Conservation (phyloP, 352 stramenopile species). For the Phytophthora pinifolia region DNA sequence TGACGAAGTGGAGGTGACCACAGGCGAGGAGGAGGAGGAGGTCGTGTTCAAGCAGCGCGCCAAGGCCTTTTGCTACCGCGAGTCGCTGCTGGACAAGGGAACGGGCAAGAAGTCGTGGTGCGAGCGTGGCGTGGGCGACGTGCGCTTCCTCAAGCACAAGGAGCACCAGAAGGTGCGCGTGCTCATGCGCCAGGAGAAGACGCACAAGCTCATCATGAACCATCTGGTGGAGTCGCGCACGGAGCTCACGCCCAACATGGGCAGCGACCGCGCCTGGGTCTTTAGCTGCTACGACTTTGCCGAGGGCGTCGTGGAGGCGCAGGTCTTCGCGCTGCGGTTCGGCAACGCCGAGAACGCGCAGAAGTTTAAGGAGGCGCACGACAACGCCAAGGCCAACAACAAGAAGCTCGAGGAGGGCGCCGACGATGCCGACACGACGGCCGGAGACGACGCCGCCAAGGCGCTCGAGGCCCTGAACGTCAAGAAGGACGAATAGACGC, state of each 20-base stretch:
- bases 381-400: slow-evolving; percentile 93
- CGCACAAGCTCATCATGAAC: slow-evolving; percentile 99
- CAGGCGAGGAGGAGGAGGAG: slow-evolving; percentile 97
- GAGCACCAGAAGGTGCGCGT: slow-evolving; percentile 93
- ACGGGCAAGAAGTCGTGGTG: slow-evolving; percentile 98
- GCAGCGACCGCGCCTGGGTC: slow-evolving; percentile 96
- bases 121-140: slow-evolving; percentile 96
- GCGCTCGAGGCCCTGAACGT: slow-evolving; percentile 90
- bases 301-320: slow-evolving; percentile 91
- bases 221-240: slow-evolving; percentile 97
- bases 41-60: slow-evolving; percentile 93
- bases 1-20: slow-evolving; percentile 96
- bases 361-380: slow-evolving; percentile 97
- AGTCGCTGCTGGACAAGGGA: slow-evolving; percentile 97
- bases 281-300: slow-evolving; percentile 99
- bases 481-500: slow-evolving; percentile 86
- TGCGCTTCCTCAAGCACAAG: slow-evolving; percentile 97
- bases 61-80: slow-evolving; percentile 97
- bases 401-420: slow-evolving; percentile 92
- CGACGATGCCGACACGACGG: slow-evolving; percentile 90
- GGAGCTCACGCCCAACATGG: slow-evolving; percentile 95
- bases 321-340: slow-evolving; percentile 93
- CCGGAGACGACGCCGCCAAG: slow-evolving; percentile 93
- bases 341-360: slow-evolving; percentile 94
- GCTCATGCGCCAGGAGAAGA: slow-evolving; percentile 99